Conservation (phyloP, 805 yeast species). For the Cyberlindnera mrakii region DNA sequence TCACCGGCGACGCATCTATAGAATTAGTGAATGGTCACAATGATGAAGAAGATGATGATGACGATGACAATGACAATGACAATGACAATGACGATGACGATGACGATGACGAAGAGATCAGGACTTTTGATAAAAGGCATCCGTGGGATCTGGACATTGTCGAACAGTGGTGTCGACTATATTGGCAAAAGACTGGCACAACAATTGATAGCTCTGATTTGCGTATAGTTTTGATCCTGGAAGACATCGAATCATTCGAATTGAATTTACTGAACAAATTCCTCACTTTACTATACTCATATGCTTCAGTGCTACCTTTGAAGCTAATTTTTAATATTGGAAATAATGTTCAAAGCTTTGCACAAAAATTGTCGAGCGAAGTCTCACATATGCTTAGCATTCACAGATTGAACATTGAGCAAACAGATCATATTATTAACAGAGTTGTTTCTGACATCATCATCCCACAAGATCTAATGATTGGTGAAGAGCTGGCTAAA, state of each 20-base stretch:
- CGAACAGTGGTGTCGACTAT: slow-evolving; percentile 19
- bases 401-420: slow-evolving; percentile 19
- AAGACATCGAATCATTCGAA: slow-evolving; percentile 23
- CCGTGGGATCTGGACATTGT: slow-evolving; percentile 22
- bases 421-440: slow-evolving; percentile 20
- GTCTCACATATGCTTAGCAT: slow-evolving; percentile 11
- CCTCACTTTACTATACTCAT: slow-evolving; percentile 13
- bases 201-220: slow-evolving; percentile 5
- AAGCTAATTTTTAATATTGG: slow-evolving; percentile 22
- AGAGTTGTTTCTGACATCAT: slow-evolving; percentile 17
- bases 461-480: slow-evolving; percentile 10
- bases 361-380: slow-evolving; percentile 14
- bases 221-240: slow-evolving; percentile 18
- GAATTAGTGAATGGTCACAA: slow-evolving; percentile 1
- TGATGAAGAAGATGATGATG: slow-evolving; percentile 5
- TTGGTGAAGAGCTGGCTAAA: slow-evolving; percentile 17
- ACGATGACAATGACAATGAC: too few species aligned
- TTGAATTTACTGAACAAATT: slow-evolving; percentile 14
- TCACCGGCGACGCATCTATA: slow-evolving; percentile 3
- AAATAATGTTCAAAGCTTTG: slow-evolving; percentile 15
- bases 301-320: slow-evolving; percentile 15
- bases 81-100: slow-evolving; percentile 6
- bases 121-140: slow-evolving; percentile 15
- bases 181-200: slow-evolving; percentile 2
- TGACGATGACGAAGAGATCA: slow-evolving; percentile 10